Conservation (phyloP, 768 basidiomycete genomes). For the Suillus bovinus region DNA sequence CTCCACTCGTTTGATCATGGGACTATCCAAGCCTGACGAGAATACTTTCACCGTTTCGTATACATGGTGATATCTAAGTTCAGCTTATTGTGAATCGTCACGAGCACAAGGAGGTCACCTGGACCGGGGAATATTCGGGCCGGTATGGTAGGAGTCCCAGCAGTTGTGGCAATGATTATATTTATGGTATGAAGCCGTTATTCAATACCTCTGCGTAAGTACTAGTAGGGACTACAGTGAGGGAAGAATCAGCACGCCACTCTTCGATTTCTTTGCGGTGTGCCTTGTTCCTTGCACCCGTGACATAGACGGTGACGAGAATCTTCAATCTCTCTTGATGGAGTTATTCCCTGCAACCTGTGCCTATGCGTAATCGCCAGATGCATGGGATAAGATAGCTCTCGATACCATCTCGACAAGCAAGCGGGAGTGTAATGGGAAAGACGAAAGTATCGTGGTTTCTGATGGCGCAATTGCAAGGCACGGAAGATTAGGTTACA, state of each 20-base stretch:
- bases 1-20: background rate
- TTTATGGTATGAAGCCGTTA: background rate
- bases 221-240: background rate
- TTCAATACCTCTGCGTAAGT: background rate
- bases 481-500: too few relatives aligned
- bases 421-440: constrained; percentile 20
- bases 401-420: constrained; percentile 37
- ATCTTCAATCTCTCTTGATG: constrained; percentile 5
- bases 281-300: constrained; percentile 5
- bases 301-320: constrained; percentile 17
- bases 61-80: too few relatives aligned
- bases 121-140: background rate
- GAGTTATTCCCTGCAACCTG: background rate
- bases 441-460: constrained; percentile 4
- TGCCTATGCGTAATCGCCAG: constrained; percentile 17
- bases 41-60: too few relatives aligned
- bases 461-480: constrained; percentile 10
- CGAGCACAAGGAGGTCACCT: background rate
- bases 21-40: background rate
- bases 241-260: constrained; percentile 5
- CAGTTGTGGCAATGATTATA: background rate
- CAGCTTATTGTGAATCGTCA: background rate
- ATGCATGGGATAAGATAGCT: constrained; percentile 18
- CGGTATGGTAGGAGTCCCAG: too few relatives aligned
- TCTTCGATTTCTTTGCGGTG: constrained; percentile 12